Base-by-base conservation (phyloP, 805 yeast species). In the Pichia scutulata region DNA sequence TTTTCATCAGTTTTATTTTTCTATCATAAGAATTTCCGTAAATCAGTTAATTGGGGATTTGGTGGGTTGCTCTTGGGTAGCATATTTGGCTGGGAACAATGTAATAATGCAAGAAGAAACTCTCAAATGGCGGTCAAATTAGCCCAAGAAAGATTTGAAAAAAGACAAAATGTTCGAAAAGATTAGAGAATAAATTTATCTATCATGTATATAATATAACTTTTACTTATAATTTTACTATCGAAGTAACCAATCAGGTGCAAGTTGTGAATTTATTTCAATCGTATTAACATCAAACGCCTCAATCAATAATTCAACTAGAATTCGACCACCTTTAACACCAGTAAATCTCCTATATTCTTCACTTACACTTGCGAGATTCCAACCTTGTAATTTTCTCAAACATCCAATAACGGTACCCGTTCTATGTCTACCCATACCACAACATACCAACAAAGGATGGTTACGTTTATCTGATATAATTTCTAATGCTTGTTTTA, bases 341-440 rank as follows among this genome's bases (percentile, higher is more conserved):
- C 98, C 98, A 0, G 97, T 87, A 64, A 90, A 93, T 50, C 99
- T 70, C 59, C 98, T 75, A 63, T 92, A 92, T 64, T 92, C 99
- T 65, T 92, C 99, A 50, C 89, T 80, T 1, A 92, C 93, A 64
- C 86, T 71, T 12, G 98, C 97, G 63, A 92, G 70, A 61, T 95
- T 93, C 99, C 99, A 92, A n/a, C 95, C 92, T 73, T 93, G 97
- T 19, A 93, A 70, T 52, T 96, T 76, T 55, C 99, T 72, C 44
- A 92, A 70, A 66, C 99, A 92, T 1, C 99, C 99, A 52, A 93
- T 81, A 3, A 93, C 96, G 0, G 98, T 90, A 1, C 99, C 99
- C 0, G 98, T 90, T 56, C 99, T 75, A 66, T 92, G 99, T 57
- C 99, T 74, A 0, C 99, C 99, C 99, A 93, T 93, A 14, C 97